Conservation (phyloP, 176 grass and related monocot species). For the Pontederia paniculata region DNA sequence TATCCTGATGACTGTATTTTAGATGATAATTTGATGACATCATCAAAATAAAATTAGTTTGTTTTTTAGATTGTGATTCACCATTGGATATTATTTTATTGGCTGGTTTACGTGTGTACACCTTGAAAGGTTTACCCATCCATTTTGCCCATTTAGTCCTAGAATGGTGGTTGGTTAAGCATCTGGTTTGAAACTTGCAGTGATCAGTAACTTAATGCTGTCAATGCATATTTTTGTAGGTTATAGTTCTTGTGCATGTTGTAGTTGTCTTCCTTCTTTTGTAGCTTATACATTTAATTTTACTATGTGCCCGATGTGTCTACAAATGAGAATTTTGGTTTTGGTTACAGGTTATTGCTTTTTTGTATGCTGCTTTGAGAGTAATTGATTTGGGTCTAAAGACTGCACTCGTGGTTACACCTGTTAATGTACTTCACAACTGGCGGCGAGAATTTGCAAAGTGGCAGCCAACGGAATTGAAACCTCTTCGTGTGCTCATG, state of each 20-base stretch:
- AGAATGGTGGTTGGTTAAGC: too few species aligned
- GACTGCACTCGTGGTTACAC: constrained; percentile 82
- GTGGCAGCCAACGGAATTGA: constrained; percentile 67
- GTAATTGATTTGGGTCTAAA: constrained; percentile 49
- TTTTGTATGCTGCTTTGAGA: constrained; percentile 81
- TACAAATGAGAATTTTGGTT: background rate
- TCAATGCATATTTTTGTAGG: background rate
- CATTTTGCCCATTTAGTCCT: too few species aligned
- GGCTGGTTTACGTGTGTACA: too few species aligned
- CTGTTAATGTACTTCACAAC: constrained; percentile 97
- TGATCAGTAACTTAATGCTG: too few species aligned
- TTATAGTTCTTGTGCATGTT: background rate
- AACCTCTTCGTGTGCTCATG: constrained; percentile 73
- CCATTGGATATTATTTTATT: too few species aligned
- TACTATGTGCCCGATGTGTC: background rate
- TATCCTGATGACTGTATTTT: too few species aligned
- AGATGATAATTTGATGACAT: too few species aligned
- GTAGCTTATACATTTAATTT: background rate
- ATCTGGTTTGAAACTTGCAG: too few species aligned
- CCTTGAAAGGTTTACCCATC: too few species aligned
- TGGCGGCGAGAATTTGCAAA: constrained; percentile 90
- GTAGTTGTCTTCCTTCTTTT: background rate
- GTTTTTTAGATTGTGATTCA: too few species aligned
- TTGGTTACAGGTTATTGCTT: constrained; percentile 83
- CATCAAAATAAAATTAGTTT: too few species aligned